These are phyloP conservation scores for Candida adriatica DNA, from an alignment of 805 yeast genomes.

Conservation along the genomic window DNA sequence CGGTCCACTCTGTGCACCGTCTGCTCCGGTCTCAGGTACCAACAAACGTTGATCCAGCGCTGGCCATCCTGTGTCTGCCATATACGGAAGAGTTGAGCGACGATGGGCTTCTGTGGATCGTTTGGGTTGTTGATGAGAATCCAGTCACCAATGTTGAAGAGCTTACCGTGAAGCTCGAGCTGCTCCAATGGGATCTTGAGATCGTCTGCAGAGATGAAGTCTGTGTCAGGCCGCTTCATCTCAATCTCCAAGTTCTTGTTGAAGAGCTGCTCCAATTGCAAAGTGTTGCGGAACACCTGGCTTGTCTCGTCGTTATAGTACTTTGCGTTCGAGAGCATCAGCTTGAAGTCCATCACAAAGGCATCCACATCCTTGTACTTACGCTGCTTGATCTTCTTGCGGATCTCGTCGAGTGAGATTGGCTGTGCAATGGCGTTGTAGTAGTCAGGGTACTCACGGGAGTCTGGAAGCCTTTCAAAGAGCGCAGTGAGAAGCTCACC, in stretches of 20 bases:
- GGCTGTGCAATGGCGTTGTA: slow-evolving; percentile 51
- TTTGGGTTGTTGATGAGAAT: slow-evolving; percentile 80
- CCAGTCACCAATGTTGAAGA: slow-evolving; percentile 92
- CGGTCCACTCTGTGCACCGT: slow-evolving; percentile 91
- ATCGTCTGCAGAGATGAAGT: slow-evolving; percentile 48
- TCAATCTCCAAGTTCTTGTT: slow-evolving; percentile 56
- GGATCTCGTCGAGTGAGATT: slow-evolving; percentile 63
- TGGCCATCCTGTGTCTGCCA: slow-evolving; percentile 85
- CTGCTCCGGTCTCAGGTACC: slow-evolving; percentile 98
- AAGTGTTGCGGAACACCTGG: slow-evolving; percentile 54
- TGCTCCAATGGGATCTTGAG: slow-evolving; percentile 76
- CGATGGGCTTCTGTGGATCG: slow-evolving; percentile 83
- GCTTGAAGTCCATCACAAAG: slow-evolving; percentile 69
- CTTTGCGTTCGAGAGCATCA: slow-evolving; percentile 71
- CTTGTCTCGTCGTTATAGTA: slow-evolving; percentile 53
- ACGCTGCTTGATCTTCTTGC: slow-evolving; percentile 79
- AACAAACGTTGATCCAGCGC: slow-evolving; percentile 88
- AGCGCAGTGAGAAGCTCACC: slow-evolving; percentile 47
- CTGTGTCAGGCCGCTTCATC: slow-evolving; percentile 75
- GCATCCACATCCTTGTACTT: slow-evolving; percentile 69
- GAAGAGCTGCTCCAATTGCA: slow-evolving; percentile 54
- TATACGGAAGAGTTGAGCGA: slow-evolving; percentile 87
- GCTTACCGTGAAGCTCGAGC: slow-evolving; percentile 61
- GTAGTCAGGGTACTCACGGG: slow-evolving; percentile 34
- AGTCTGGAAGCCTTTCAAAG: slow-evolving; percentile 81